Percentiles rank a stretch among this genome's conserved stretches.
phyloP scores from a whole-genome alignment of 805 yeast genomes.

The Saccharomycopsis lassenensis region DNA sequence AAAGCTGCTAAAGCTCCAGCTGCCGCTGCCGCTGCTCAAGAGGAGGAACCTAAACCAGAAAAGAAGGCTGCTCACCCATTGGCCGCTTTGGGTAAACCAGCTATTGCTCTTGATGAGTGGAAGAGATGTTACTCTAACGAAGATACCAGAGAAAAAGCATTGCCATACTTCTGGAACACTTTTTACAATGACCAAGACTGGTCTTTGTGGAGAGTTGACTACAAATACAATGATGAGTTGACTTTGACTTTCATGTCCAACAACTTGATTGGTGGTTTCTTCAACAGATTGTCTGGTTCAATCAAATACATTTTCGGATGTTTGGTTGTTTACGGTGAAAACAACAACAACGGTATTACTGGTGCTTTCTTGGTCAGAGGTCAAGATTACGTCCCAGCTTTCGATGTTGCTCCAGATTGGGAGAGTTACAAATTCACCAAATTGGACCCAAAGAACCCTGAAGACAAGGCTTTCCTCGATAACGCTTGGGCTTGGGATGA shows the following conservation, averaged over 20 bases:
- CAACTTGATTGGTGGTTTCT: conserved; percentile 96
- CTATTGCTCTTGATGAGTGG: conserved; percentile 79
- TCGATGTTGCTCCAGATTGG: conserved; percentile 99
- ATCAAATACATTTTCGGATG: conserved; percentile 91
- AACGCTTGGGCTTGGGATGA: conserved; percentile 98
- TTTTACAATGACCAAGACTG: conserved; percentile 86
- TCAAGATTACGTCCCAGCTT: conserved; percentile 81
- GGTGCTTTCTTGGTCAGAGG: conserved; percentile 96
- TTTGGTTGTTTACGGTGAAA: conserved; percentile 94
- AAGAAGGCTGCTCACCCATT: conserved; percentile 90
- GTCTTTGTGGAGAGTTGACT: conserved; percentile 91
- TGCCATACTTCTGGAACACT: conserved; percentile 96
- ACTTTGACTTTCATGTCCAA: conserved; percentile 96
- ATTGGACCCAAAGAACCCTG: conserved; percentile 70
- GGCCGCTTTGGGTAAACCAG: conserved; percentile 65
- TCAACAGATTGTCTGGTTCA: conserved; percentile 87
- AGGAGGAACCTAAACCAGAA: conserved; percentile 33
- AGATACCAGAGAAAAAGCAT: conserved; percentile 87
- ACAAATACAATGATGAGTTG: conserved; percentile 96
- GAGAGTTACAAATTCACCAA: conserved; percentile 81
- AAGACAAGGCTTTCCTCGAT: conserved; percentile 68
- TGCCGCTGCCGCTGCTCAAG: conserved; percentile 29
- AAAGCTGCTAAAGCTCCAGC: conserved; percentile 25
- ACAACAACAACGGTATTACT: conserved; percentile 94
- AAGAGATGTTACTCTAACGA: conserved; percentile 94